Evolutionary conservation across 2,329 filamentous ascomycete species (phyloP), one percentile per base, ranked within the genome.

Genomic region (Tolypocladium sp.): DNA sequence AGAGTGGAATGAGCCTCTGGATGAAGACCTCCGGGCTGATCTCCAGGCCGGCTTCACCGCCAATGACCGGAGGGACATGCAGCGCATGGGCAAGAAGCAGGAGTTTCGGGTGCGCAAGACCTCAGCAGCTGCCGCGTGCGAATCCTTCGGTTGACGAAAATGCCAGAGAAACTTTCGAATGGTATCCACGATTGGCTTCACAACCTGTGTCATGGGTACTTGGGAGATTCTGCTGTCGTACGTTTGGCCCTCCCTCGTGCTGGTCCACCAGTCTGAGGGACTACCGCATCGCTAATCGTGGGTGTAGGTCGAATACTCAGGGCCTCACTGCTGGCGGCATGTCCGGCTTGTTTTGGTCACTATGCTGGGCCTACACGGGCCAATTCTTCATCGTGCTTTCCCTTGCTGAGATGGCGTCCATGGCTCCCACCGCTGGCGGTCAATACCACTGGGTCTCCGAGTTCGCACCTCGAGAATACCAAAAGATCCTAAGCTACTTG

Each of bases 391-490:
- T 74, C 15, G 57, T 73, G 68, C 46, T 75, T 70, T 78, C 75
- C 4, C 75, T 81, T 70, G 77, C 77, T 8, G 79, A 81, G 62
- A 78, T 81, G 73, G 77, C 76, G 1, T 80, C 78, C 7, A 81
- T 81, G 73, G 80, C 81, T 4, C 82, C 82, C 0, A 85, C 80
- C 0, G 77, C 77, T 4, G 82, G 82, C 20, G 82, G 82, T 1
- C 82, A 85, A 64, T 84, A 84, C 61, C 80, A 83, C 63, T 84
- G 81, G 81, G 80, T 83, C 1, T 82, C 76, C 1, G 79, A 82
- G 57, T 82, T 83, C 60, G 76, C 80, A 0, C 77, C 81, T 0
- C 70, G 67, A 0, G 67, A 71, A 54, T 73, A 76, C 58, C 81
- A 84, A 63, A 82, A 79, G 59, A 75, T 80, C 41, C 69, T 84